Percentiles rank a stretch among this genome's conserved stretches.
phyloP scores from a whole-genome alignment of 768 basidiomycete species.

The Boletellus ananiceps region DNA sequence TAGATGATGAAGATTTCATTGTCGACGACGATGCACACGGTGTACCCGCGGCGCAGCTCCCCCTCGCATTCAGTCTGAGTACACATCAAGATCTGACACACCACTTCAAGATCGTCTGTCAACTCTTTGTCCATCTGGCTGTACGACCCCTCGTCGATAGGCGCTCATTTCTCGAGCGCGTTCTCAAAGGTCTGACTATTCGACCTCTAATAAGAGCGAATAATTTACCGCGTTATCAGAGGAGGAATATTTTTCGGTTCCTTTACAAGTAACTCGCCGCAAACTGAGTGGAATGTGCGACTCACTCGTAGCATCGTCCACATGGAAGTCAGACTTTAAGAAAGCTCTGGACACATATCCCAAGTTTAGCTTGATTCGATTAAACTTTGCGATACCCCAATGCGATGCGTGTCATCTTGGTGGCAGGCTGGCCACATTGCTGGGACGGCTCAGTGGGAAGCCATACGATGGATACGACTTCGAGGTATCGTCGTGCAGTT shows the following conservation, averaged over 20 bases:
- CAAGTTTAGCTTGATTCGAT: conserved; percentile 45
- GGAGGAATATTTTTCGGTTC: conserved; percentile 70
- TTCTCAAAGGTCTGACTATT: conserved; percentile 40
- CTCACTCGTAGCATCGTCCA: conserved; percentile 77
- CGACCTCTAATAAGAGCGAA: not conserved
- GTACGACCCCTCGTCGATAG: conserved; percentile 52
- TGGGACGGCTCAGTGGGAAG: conserved; percentile 58
- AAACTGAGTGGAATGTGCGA: conserved; percentile 68
- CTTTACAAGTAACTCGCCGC: conserved; percentile 61
- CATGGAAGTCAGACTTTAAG: conserved; percentile 74
- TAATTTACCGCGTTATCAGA: conserved; percentile 27
- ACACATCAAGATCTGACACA: conserved; percentile 69
- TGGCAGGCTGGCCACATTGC: conserved; percentile 58
- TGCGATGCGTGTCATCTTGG: conserved; percentile 86
- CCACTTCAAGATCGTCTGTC: conserved; percentile 86
- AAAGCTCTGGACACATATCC: conserved; percentile 63
- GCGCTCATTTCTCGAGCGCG: conserved; percentile 49
- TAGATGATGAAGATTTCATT: conserved; percentile 41
- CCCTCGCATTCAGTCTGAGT: conserved; percentile 76
- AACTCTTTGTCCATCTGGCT: conserved; percentile 81
- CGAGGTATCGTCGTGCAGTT: conserved; percentile 38
- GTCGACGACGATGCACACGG: conserved; percentile 59
- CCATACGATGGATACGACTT: conserved; percentile 74
- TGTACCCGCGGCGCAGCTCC: conserved; percentile 44
- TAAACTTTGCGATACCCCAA: conserved; percentile 54